Evolutionary conservation across 768 basidiomycete genomes (phyloP), one percentile per base, ranked within the genome.

Genomic region (Suillus placidus): DNA sequence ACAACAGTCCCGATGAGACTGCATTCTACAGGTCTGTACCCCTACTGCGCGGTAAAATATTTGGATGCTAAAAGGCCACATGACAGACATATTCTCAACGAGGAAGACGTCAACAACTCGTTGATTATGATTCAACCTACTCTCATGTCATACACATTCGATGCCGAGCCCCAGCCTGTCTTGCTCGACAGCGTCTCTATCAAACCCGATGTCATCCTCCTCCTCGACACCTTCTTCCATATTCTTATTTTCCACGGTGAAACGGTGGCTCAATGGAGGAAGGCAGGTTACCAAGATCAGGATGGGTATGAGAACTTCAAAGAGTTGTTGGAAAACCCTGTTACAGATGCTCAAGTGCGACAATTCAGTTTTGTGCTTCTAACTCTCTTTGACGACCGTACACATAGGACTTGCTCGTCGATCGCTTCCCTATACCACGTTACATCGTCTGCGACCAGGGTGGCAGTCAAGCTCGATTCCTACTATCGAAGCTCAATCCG

Each of bases 91-190:
- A 87, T 97, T 45, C 81, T 99, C 51, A 95, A 98, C 77, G 92
- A 96, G 74, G 95, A 96, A 78, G 97, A 99, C 73, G 97, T 98
- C 73, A 99, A 99, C 84, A 98, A 98, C 79, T 98, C 97, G 16
- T 81, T 99, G 65, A 97, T 99, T 79, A 99, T 99, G 97, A 99
- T 99, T 60, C 97, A 99, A 77, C 97, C 97, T 4, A 99, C 97
- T 9, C 87, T 99, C 60, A 99, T 99, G 96, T 96, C 95, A 3
- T 99, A 99, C 79, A 91, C 92, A 9, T 92, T 99, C 75, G 97
- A 99, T 74, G 86, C 88, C 3, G 85, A 88, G 12, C 90, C 97
- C 16, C 93, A 95, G 71, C 97, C 97, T 20, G 97, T 99, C 38
- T 83, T 99, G 23, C 88, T 99, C 38, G 97, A 99, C 81, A 96